Percentiles rank a stretch among this genome's conserved stretches.
phyloP scores from a whole-genome alignment of 805 yeast species.

The Candida sonorensis region DNA sequence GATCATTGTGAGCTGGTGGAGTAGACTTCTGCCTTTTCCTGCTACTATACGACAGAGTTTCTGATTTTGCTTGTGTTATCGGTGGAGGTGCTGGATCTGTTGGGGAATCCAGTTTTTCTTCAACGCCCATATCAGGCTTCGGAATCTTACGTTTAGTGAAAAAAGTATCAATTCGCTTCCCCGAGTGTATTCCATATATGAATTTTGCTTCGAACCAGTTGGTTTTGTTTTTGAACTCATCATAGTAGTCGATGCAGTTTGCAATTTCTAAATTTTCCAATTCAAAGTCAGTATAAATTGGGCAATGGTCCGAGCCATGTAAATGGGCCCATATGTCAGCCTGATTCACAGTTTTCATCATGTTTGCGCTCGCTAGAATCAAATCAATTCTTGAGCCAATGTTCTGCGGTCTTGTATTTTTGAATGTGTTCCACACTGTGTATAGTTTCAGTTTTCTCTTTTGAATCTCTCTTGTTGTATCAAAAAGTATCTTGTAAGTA shows the following conservation, averaged over 20 bases:
- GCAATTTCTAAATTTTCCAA: conserved; percentile 4
- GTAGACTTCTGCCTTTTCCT: conserved; percentile 9
- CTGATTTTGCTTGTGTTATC: neutral
- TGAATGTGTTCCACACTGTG: conserved; percentile 87
- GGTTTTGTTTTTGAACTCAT: conserved; percentile 3
- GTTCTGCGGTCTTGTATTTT: conserved; percentile 71
- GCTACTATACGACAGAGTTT: conserved; percentile 8
- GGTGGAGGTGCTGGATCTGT: neutral
- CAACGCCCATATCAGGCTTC: no score
- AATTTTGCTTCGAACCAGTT: conserved; percentile 49
- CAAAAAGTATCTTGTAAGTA: conserved; percentile 50
- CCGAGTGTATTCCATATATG: conserved; percentile 33
- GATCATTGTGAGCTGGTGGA: no score
- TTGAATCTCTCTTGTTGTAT: conserved; percentile 50
- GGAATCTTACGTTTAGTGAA: conserved; percentile 14
- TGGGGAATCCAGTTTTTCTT: no score
- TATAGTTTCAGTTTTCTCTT: conserved; percentile 61
- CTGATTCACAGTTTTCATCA: conserved; percentile 28
- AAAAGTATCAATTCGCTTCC: conserved; percentile 25
- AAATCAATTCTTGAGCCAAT: conserved; percentile 86
- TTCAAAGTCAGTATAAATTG: conserved; percentile 66
- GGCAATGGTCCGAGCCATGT: conserved; percentile 93
- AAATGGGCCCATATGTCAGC: conserved; percentile 62
- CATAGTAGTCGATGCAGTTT: conserved; percentile 2
- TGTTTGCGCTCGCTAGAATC: conserved; percentile 42